A percentile compares a stretch with the other conserved stretches of the same genome.
Conservation (phyloP, 441 rosid species). For the Arabidopsis lyrata region DNA sequence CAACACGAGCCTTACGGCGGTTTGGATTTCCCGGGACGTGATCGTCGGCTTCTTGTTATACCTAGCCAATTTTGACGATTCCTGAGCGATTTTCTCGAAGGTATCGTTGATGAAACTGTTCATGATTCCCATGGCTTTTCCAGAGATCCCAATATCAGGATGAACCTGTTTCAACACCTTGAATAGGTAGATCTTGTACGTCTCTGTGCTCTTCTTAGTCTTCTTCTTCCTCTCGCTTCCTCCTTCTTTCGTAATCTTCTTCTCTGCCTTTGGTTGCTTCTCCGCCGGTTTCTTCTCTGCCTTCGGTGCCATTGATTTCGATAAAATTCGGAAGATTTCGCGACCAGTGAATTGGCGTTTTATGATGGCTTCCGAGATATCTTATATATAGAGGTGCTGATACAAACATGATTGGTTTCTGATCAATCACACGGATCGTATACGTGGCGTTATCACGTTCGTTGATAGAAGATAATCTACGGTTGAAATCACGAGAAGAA, state of each 20-base stretch:
- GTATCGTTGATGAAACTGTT: constrained; percentile 40
- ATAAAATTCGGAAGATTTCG: neutral
- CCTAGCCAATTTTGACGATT: constrained; percentile 26
- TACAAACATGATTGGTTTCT: neutral
- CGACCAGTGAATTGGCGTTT: neutral
- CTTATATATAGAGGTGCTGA: neutral
- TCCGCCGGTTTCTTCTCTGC: constrained; percentile 33
- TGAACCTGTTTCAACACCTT: constrained; percentile 36
- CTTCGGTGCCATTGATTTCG: constrained; percentile 4
- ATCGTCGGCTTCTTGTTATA: constrained; percentile 21
- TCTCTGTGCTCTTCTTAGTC: constrained; percentile 25
- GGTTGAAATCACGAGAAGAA: neutral
- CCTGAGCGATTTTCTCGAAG: constrained; percentile 37
- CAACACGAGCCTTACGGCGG: constrained; percentile 18
- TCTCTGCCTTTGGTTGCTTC: constrained; percentile 11
- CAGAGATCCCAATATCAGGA: constrained; percentile 34
- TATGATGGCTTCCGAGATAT: neutral
- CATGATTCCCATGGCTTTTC: constrained; percentile 39
- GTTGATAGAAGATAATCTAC: neutral
- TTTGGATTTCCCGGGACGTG: constrained; percentile 25
- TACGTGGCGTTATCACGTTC: neutral
- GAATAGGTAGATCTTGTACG: constrained; percentile 38
- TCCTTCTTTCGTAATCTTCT: constrained; percentile 36
- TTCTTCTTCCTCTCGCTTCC: constrained; percentile 32
- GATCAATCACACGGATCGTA: neutral